These are phyloP conservation scores for Colletotrichum filicis DNA, from an alignment of 2,329 filamentous ascomycete genomes.

Conservation along the genomic window DNA sequence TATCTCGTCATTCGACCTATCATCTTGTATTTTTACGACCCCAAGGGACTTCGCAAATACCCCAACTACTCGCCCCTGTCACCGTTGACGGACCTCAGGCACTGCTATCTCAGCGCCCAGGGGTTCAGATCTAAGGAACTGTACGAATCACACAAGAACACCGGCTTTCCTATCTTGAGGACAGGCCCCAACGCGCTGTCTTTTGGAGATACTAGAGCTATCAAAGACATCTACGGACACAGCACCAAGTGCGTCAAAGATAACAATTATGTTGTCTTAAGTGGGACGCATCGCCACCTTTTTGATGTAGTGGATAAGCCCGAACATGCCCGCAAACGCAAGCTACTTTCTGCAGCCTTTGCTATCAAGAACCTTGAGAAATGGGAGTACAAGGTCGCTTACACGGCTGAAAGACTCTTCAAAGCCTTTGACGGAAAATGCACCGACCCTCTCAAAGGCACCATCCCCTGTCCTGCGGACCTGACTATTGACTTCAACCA, in stretches of 20 bases:
- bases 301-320: conserved; percentile 62
- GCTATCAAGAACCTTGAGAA: conserved; percentile 63
- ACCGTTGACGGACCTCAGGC: neutral
- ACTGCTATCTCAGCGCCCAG: conserved; percentile 16
- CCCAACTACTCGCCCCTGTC: neutral
- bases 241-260: conserved; percentile 62
- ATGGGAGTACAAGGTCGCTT: conserved; percentile 66
- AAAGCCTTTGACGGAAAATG: conserved; percentile 54
- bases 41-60: too few relatives aligned
- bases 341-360: conserved; percentile 61
- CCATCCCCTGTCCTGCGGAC: conserved; percentile 46
- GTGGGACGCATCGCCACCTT: conserved; percentile 61
- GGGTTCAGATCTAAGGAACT: conserved; percentile 53
- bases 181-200: conserved; percentile 57
- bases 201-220: conserved; percentile 51
- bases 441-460: conserved; percentile 47
- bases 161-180: conserved; percentile 51
- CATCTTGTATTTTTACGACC: too few relatives aligned
- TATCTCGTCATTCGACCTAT: too few relatives aligned
- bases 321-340: conserved; percentile 63
- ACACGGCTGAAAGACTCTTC: conserved; percentile 58
- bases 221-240: conserved; percentile 62
- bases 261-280: conserved; percentile 53
- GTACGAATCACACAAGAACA: conserved; percentile 54
- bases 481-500: conserved; percentile 61